phyloP scores from a whole-genome alignment of 192 early-diverging fungal species.

The Helicostylum pulchrum region DNA sequence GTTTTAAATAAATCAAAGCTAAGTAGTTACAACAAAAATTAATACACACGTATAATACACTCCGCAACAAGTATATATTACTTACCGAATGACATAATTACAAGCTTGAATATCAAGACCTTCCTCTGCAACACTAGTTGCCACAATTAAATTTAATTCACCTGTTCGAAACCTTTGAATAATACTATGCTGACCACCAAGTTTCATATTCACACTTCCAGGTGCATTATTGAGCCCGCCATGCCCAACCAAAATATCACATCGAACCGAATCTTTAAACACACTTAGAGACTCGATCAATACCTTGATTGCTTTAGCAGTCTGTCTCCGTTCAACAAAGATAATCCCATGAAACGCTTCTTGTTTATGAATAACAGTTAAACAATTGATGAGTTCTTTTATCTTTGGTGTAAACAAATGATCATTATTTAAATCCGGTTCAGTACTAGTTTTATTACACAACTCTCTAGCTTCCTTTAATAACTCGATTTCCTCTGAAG shows the following conservation, averaged over 20 bases:
- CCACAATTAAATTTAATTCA: slow-evolving; percentile 72
- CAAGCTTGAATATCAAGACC: slow-evolving; percentile 91
- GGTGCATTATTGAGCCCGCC: slow-evolving; percentile 26
- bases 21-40: no score
- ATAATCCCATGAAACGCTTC: slow-evolving; percentile 81
- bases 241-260: slow-evolving; percentile 59
- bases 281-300: slow-evolving; percentile 58
- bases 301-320: slow-evolving; percentile 53
- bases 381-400: slow-evolving; percentile 56
- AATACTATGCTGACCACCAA: slow-evolving; percentile 52
- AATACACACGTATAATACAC: no score
- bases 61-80: no score
- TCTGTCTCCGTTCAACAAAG: slow-evolving; percentile 72
- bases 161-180: slow-evolving; percentile 64
- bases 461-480: neutral
- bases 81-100: slow-evolving; percentile 75
- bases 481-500: neutral
- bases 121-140: slow-evolving; percentile 93
- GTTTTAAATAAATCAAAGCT: slow-evolving; percentile 76
- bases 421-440: slow-evolving; percentile 23
- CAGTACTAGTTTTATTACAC: neutral
- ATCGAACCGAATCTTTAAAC: slow-evolving; percentile 40
- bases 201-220: slow-evolving; percentile 44
- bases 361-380: slow-evolving; percentile 27
- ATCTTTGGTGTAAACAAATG: slow-evolving; percentile 66